Evolutionary conservation across 768 basidiomycete species (phyloP).

Genomic region (Russula griseocarnosa): DNA sequence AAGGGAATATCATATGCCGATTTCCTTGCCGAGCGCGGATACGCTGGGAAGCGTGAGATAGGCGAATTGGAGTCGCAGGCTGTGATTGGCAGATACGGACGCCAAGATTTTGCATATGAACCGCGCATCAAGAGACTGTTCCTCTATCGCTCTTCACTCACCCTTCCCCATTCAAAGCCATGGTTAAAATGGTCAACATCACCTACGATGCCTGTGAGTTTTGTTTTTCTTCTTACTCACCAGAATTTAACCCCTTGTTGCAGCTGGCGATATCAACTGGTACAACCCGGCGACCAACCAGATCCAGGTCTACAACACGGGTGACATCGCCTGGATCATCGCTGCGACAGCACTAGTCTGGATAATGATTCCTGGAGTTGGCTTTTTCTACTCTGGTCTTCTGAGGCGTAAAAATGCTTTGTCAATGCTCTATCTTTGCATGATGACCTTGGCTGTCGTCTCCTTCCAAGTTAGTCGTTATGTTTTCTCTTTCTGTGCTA

Average conservation of each 20-base stretch:
- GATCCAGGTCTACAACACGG: slow-evolving; percentile 49
- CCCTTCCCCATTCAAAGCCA: slow-evolving; percentile 6
- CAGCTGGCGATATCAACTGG: slow-evolving; percentile 42
- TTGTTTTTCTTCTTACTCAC: background rate
- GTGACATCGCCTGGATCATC: slow-evolving; percentile 68
- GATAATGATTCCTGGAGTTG: slow-evolving; percentile 63
- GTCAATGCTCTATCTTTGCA: slow-evolving; percentile 79
- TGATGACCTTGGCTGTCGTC: slow-evolving; percentile 73
- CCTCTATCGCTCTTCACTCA: background rate
- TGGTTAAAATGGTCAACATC: slow-evolving; percentile 36
- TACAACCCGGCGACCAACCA: slow-evolving; percentile 28
- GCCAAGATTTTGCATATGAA: slow-evolving; percentile 16
- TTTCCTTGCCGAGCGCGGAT: slow-evolving; percentile 3
- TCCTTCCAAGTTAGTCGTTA: slow-evolving; percentile 64
- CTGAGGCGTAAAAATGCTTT: slow-evolving; percentile 91
- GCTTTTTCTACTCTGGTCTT: slow-evolving; percentile 88
- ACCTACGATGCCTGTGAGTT: slow-evolving; percentile 31
- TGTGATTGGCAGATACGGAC: slow-evolving; percentile 24
- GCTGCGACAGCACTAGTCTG: slow-evolving; percentile 75
- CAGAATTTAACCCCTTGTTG: background rate
- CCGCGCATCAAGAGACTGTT: background rate
- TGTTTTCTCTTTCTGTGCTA: background rate
- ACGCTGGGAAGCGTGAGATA: background rate
- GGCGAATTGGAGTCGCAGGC: background rate
- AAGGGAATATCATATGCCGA: background rate